Evolutionary conservation across 129 eudicot species (phyloP), one percentile per base, ranked within the genome.

Genomic region (Scalesia atractyloides): DNA sequence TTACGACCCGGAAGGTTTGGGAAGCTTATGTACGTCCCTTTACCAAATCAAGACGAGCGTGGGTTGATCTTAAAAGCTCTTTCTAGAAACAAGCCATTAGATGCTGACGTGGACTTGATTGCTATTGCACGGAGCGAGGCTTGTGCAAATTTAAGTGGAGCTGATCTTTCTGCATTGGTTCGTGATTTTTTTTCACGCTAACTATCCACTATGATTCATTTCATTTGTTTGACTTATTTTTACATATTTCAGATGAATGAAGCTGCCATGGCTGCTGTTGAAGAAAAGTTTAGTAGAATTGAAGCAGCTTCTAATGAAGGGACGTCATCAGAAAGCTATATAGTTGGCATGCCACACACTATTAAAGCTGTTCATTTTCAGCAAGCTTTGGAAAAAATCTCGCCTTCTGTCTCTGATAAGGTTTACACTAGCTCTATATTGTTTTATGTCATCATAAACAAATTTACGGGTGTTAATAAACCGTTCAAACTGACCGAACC

Each of bases 1-100:
- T 82, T 95, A 66, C 84, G 98, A 43, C 96, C 93, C 0, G 95
- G 97, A 84, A 84, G 99, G 33, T 83, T 95, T 44, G 99, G 95
- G 59, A 88, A 81, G 76, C 94, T 74, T 33, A 5, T 94, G 24
- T 95, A 79, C 61, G 95, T 95, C 11, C 91, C 97, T 77, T 73
- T 95, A 19, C 99, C 99, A 20, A 85, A 72, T 78, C 82, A 82
- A 69, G 97, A 90, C 17, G 99, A 91, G 70, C 92, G 99, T 41
- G 97, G 86, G 22, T 73, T 84, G 81, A 95, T 95, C 62, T 78
- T 95, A 49, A 86, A 84, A 83, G 88, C 99, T 67, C 86, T 88
- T 73, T 82, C 86, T 58, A 79, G 86, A 73, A 88, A 76, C 30
- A 90, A 86, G 68, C 95, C 87, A 6, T 17, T 95, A 56, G 91